phyloP scores from a whole-genome alignment of 352 stramenopile species.

The Thalassiosira hispida region DNA sequence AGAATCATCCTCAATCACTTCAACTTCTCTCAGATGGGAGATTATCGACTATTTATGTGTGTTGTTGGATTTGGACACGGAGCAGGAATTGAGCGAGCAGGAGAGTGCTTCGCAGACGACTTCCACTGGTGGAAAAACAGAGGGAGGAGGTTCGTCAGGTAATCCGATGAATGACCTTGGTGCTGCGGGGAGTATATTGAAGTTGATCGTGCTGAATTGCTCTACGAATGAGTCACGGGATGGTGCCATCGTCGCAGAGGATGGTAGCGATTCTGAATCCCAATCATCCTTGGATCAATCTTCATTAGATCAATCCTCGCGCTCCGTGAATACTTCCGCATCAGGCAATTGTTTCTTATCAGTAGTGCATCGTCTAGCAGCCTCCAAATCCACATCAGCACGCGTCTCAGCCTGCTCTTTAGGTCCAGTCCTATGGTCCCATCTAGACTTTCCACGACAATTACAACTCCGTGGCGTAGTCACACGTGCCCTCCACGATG shows the following conservation, averaged over 20 bases:
- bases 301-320: constrained; percentile 46
- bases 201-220: constrained; percentile 83
- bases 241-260: constrained; percentile 2
- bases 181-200: constrained; percentile 78
- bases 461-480: constrained; percentile 83
- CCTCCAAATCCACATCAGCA: constrained; percentile 75
- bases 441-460: constrained; percentile 84
- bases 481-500: constrained; percentile 82
- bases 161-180: constrained; percentile 74
- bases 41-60: constrained; percentile 79
- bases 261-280: constrained; percentile 43
- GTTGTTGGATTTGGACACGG: constrained; percentile 78
- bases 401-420: constrained; percentile 81
- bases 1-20: constrained; percentile 64
- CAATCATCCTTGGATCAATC: constrained; percentile 22
- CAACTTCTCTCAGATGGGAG: constrained; percentile 70
- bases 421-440: constrained; percentile 80
- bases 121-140: too few species aligned
- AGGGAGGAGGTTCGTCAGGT: constrained; percentile 42
- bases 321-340: constrained; percentile 35
- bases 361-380: constrained; percentile 78
- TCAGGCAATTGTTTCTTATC: constrained; percentile 79
- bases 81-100: constrained; percentile 78
- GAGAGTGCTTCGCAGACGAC: constrained; percentile 60
- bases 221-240: constrained; percentile 33